Conservation (phyloP, 2,329 filamentous ascomycete species). For the Diaporthe sp. region DNA sequence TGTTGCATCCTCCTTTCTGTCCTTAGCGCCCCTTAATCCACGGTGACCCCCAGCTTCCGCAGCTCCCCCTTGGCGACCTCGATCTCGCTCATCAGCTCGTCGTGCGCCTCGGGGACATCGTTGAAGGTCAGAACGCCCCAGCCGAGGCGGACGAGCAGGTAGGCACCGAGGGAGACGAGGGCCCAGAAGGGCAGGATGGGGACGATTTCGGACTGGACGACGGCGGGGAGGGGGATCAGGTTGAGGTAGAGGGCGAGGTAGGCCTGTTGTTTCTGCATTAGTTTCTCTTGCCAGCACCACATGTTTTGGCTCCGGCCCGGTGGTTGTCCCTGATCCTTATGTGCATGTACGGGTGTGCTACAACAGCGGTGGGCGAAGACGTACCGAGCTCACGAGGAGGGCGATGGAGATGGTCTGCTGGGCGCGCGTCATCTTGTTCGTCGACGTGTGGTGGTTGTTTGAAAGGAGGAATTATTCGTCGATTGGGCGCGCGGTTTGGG, state of each 20-base stretch:
- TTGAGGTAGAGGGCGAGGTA: conserved; percentile 90
- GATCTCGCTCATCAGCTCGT: conserved; percentile 90
- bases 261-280: conserved; percentile 70
- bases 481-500: background rate
- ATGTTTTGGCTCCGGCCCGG: conserved; percentile 41
- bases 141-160: conserved; percentile 92
- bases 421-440: conserved; percentile 86
- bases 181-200: conserved; percentile 94
- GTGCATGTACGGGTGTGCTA: background rate
- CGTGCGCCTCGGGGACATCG: conserved; percentile 91
- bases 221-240: conserved; percentile 82
- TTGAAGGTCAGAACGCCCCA: conserved; percentile 96
- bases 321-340: background rate
- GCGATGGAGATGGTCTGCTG: conserved; percentile 91
- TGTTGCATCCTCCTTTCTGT: background rate
- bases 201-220: conserved; percentile 87
- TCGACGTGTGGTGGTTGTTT: background rate
- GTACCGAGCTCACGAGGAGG: conserved; percentile 89
- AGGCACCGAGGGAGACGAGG: conserved; percentile 90
- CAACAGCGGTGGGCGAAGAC: conserved; percentile 46
- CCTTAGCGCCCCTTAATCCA: conserved; percentile 69
- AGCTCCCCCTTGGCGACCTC: conserved; percentile 82
- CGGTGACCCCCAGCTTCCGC: conserved; percentile 80
- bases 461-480: background rate
- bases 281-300: background rate